A percentile compares a stretch with the other conserved stretches of the same genome.
These are phyloP conservation scores for Usnea hakonensis DNA, from an alignment of 495 filamentous ascomycete genomes.

Conservation along the genomic window DNA sequence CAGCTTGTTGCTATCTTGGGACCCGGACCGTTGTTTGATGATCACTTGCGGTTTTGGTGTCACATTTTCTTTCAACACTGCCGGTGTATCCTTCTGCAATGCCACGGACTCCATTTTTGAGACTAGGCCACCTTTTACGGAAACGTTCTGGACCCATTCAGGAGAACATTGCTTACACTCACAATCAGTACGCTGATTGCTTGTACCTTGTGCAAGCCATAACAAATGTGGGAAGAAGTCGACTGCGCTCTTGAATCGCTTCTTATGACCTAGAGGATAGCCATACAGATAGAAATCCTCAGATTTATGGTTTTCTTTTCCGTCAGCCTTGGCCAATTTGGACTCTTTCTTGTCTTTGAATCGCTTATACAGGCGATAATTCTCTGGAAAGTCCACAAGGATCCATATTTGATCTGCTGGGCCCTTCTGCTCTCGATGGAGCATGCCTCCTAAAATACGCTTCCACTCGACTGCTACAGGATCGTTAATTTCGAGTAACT, in stretches of 20 bases:
- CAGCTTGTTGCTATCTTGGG: slow-evolving; percentile 17
- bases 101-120: slow-evolving; percentile 13
- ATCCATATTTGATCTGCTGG: slow-evolving; percentile 36
- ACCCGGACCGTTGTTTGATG: slow-evolving; percentile 20
- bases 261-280: slow-evolving; percentile 49
- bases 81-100: slow-evolving; percentile 21
- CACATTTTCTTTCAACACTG: background rate
- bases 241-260: slow-evolving; percentile 49
- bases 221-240: slow-evolving; percentile 57
- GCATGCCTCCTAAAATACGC: slow-evolving; percentile 46
- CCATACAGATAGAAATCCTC: slow-evolving; percentile 58
- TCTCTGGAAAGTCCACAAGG: slow-evolving; percentile 45
- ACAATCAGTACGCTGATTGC: slow-evolving; percentile 50
- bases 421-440: slow-evolving; percentile 35
- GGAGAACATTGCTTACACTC: slow-evolving; percentile 47
- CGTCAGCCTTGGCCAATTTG: slow-evolving; percentile 31
- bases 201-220: slow-evolving; percentile 48
- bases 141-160: slow-evolving; percentile 29
- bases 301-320: slow-evolving; percentile 35
- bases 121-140: slow-evolving; percentile 16
- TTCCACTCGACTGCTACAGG: slow-evolving; percentile 41
- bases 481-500: slow-evolving; percentile 14
- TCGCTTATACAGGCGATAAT: slow-evolving; percentile 53
- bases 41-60: slow-evolving; percentile 21
- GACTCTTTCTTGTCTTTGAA: slow-evolving; percentile 34